Conservation (phyloP, 176 grass and related monocot genomes). For the Alloteropsis semialata region DNA sequence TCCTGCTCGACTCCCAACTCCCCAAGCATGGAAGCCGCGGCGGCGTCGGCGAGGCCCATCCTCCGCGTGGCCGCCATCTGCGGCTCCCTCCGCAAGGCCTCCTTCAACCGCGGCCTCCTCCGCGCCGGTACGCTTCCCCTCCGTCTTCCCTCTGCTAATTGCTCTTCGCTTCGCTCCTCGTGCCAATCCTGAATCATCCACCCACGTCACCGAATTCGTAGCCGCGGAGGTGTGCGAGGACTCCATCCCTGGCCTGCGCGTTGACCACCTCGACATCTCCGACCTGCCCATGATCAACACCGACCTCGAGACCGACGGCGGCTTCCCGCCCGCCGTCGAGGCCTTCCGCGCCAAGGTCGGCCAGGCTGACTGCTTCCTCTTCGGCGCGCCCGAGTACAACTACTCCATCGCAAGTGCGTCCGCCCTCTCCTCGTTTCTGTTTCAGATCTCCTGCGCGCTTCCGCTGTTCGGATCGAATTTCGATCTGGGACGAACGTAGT, state of each 20-base stretch:
- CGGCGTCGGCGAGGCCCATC: slow-evolving; percentile 29
- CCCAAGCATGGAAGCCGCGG: slow-evolving; percentile 28
- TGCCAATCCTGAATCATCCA: background rate
- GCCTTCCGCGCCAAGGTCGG: slow-evolving; percentile 61
- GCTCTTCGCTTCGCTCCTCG: background rate
- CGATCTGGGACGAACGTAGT: background rate
- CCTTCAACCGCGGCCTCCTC: slow-evolving; percentile 88
- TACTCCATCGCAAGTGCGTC: slow-evolving; percentile 67
- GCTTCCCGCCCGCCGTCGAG: slow-evolving; percentile 56
- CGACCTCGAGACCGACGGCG: slow-evolving; percentile 68
- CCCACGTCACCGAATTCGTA: background rate
- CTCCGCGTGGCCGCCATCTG: slow-evolving; percentile 65
- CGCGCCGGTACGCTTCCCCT: slow-evolving; percentile 41
- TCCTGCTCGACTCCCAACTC: background rate
- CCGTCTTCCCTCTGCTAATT: background rate
- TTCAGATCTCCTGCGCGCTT: background rate
- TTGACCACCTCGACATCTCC: slow-evolving; percentile 65
- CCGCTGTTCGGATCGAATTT: background rate
- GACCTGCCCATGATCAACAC: slow-evolving; percentile 72
- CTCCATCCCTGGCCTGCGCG: slow-evolving; percentile 59
- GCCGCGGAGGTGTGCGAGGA: slow-evolving; percentile 68
- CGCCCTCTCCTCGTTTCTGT: background rate
- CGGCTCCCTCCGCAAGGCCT: slow-evolving; percentile 84
- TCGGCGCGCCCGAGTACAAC: slow-evolving; percentile 82
- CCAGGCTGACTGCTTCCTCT: slow-evolving; percentile 67